phyloP scores from a whole-genome alignment of 441 rosid genomes.

The Populus tomentosa region DNA sequence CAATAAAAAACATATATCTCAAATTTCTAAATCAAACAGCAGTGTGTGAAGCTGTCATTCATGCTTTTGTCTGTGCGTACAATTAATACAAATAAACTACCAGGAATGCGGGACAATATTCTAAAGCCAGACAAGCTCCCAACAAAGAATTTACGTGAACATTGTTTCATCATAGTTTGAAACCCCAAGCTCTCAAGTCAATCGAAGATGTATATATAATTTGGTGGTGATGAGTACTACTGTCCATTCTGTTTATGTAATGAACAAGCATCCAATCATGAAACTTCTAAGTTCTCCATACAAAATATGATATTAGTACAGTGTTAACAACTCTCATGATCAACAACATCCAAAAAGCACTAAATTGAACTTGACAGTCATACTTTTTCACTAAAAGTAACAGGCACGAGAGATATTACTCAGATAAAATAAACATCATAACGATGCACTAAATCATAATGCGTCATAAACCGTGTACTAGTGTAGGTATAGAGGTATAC shows the following conservation, averaged over 20 bases:
- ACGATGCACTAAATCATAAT: no score
- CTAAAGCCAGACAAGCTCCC: background rate
- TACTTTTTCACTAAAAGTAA: no score
- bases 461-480: no score
- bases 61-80: background rate
- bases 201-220: background rate
- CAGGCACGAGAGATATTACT: no score
- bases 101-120: background rate
- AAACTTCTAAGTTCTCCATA: background rate
- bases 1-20: background rate
- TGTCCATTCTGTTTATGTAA: background rate
- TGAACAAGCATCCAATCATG: background rate
- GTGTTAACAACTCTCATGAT: no score
- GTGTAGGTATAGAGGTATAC: no score
- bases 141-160: background rate
- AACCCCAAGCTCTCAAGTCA: background rate
- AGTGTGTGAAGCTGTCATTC: background rate
- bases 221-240: background rate
- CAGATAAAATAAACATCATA: no score
- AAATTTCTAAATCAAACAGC: background rate
- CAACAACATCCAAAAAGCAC: no score
- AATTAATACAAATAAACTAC: background rate
- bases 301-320: background rate
- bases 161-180: background rate
- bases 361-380: no score